phyloP scores from a whole-genome alignment of 2,329 filamentous ascomycete genomes.

The Fusarium newnesense region DNA sequence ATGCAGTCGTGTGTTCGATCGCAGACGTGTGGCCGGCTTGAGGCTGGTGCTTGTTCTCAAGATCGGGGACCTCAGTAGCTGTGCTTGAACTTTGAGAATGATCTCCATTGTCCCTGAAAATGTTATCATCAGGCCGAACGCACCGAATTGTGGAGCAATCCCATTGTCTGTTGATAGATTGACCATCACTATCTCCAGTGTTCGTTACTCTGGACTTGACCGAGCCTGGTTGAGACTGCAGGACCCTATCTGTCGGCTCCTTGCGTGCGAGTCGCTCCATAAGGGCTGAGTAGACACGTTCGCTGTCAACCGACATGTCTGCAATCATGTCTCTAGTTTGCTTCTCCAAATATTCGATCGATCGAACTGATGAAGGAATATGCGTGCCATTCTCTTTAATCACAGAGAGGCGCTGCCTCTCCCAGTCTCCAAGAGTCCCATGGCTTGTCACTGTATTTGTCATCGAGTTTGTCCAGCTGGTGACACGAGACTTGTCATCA shows the following conservation, averaged over 20 bases:
- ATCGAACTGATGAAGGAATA: slow-evolving; percentile 52
- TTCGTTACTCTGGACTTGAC: background rate
- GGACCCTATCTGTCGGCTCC: slow-evolving; percentile 11
- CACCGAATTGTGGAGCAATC: slow-evolving; percentile 48
- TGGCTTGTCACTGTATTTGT: slow-evolving; percentile 63
- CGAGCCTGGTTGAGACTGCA: background rate
- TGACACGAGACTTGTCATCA: slow-evolving; percentile 72
- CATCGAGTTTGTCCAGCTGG: slow-evolving; percentile 77
- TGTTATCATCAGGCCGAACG: slow-evolving; percentile 48
- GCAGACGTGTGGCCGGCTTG: background rate
- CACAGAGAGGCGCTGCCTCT: slow-evolving; percentile 69
- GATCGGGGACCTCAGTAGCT: slow-evolving; percentile 1
- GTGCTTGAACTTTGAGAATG: background rate
- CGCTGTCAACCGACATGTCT: slow-evolving; percentile 59
- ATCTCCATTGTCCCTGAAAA: slow-evolving; percentile 42
- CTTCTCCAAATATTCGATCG: slow-evolving; percentile 18
- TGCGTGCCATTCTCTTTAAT: slow-evolving; percentile 66
- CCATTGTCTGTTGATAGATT: slow-evolving; percentile 25
- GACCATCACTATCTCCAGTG: background rate
- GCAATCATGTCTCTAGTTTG: slow-evolving; percentile 35
- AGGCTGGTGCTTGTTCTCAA: background rate
- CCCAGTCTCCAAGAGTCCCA: slow-evolving; percentile 54
- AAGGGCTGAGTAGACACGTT: slow-evolving; percentile 72
- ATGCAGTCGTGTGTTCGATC: background rate
- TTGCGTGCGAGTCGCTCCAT: slow-evolving; percentile 64